These are phyloP conservation scores for Sphaerulina musiva DNA, from an alignment of 2,329 filamentous ascomycete species.

Conservation along the genomic window DNA sequence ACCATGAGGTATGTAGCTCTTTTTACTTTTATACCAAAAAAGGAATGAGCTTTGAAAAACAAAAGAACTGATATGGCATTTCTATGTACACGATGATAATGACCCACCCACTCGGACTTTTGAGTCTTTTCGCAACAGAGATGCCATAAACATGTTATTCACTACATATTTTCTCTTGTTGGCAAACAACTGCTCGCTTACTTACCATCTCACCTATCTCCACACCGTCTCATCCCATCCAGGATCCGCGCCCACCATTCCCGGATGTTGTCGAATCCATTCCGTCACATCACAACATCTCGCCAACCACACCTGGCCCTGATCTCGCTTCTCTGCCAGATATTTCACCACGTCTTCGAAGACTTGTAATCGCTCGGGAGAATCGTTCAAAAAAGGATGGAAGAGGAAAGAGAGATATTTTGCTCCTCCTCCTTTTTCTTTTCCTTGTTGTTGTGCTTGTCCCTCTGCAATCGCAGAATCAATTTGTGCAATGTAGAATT, in stretches of 20 bases:
- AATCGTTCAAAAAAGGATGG: slow-evolving; percentile 31
- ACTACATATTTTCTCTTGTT: too few relatives aligned
- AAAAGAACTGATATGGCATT: neutral
- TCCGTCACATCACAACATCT: slow-evolving; percentile 28
- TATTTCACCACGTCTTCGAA: slow-evolving; percentile 27
- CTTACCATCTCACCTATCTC: slow-evolving; percentile 11
- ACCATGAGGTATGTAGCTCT: neutral
- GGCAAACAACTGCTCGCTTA: slow-evolving; percentile 1
- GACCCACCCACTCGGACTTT: neutral
- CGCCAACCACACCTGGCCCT: slow-evolving; percentile 29
- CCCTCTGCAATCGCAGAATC: slow-evolving; percentile 25
- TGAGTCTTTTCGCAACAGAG: too few relatives aligned
- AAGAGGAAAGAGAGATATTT: slow-evolving; percentile 29
- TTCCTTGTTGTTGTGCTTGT: too few relatives aligned
- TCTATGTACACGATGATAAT: neutral
- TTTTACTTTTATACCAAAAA: neutral
- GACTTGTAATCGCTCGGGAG: slow-evolving; percentile 23
- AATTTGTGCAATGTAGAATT: slow-evolving; percentile 24
- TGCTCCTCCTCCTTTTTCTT: slow-evolving; percentile 8
- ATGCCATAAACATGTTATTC: too few relatives aligned
- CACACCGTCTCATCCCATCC: slow-evolving; percentile 29
- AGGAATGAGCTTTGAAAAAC: neutral
- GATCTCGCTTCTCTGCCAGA: slow-evolving; percentile 24
- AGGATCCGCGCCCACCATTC: slow-evolving; percentile 26
- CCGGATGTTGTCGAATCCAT: slow-evolving; percentile 23